Evolutionary conservation across 768 basidiomycete species (phyloP).

Genomic region (Lactarius trivialis): DNA sequence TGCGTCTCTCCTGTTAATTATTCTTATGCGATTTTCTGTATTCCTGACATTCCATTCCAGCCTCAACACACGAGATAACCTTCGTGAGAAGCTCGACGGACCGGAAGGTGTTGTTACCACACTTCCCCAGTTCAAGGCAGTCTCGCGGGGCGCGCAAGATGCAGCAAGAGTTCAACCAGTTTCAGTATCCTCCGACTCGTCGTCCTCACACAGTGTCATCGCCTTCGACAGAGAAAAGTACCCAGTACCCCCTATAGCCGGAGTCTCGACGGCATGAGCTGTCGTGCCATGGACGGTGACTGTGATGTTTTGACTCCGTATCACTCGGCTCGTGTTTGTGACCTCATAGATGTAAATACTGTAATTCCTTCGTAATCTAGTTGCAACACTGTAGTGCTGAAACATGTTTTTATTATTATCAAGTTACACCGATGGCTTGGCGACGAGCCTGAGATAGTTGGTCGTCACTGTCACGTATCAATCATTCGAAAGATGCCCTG

Average conservation of each 20-base stretch:
- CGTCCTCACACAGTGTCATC: background rate
- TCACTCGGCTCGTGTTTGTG: too few species aligned
- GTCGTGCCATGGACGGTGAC: too few species aligned
- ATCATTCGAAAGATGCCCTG: too few species aligned
- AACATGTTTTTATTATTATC: too few species aligned
- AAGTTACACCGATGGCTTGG: too few species aligned
- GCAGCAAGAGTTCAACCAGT: background rate
- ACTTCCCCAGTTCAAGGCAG: background rate
- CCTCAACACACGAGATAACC: background rate
- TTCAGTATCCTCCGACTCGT: background rate
- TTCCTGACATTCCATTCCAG: background rate
- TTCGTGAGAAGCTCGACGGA: background rate
- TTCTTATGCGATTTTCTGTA: background rate
- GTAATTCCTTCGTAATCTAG: too few species aligned
- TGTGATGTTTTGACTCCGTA: too few species aligned
- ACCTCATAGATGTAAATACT: too few species aligned
- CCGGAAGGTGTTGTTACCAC: background rate
- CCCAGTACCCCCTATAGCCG: background rate
- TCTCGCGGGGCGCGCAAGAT: background rate
- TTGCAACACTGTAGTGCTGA: too few species aligned
- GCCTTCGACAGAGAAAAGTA: background rate
- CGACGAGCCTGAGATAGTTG: too few species aligned
- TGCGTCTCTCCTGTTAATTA: background rate
- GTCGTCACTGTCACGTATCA: too few species aligned
- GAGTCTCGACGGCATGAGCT: too few species aligned